Conservation (phyloP, 345 rosid genomes). For the Gynandropsis gynandra region DNA sequence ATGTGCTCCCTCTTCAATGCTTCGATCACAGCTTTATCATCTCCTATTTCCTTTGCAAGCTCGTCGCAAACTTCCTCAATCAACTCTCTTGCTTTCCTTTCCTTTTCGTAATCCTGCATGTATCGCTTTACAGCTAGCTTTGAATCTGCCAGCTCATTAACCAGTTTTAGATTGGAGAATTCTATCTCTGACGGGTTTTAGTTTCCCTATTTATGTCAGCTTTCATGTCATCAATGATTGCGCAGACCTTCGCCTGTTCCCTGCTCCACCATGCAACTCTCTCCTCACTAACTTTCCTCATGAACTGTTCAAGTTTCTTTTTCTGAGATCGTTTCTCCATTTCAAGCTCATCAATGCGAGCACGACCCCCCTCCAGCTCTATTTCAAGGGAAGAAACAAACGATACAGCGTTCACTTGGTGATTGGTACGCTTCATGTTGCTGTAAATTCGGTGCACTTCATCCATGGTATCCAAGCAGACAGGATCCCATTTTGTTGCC, state of each 20-base stretch:
- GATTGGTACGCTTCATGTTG: slow-evolving; percentile 41
- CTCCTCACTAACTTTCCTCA: slow-evolving; percentile 80
- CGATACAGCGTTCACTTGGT: slow-evolving; percentile 54
- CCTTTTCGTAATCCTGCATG: slow-evolving; percentile 72
- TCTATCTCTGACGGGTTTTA: slow-evolving; percentile 64
- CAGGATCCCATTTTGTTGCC: slow-evolving; percentile 79
- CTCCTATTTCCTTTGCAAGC: slow-evolving; percentile 74
- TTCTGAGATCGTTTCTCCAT: slow-evolving; percentile 57
- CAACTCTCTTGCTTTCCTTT: slow-evolving; percentile 65
- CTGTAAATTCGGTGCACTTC: slow-evolving; percentile 40
- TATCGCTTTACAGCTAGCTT: slow-evolving; percentile 56
- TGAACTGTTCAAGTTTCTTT: slow-evolving; percentile 78
- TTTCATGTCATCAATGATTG: slow-evolving; percentile 59
- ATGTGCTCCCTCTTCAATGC: slow-evolving; percentile 54
- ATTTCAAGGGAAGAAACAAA: slow-evolving; percentile 55
- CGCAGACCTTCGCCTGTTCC: slow-evolving; percentile 81
- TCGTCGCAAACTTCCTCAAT: slow-evolving; percentile 89
- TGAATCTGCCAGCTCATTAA: slow-evolving; percentile 69
- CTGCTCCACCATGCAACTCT: slow-evolving; percentile 70
- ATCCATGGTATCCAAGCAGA: slow-evolving; percentile 37
- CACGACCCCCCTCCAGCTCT: slow-evolving; percentile 56
- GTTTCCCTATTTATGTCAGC: slow-evolving; percentile 56
- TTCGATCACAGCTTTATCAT: slow-evolving; percentile 80
- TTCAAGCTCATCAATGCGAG: slow-evolving; percentile 56
- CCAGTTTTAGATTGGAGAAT: slow-evolving; percentile 56